Evolutionary conservation across 2,329 filamentous ascomycete genomes (phyloP), one percentile per base, ranked within the genome.

Genomic region (Ophiostoma angusticollis): DNA sequence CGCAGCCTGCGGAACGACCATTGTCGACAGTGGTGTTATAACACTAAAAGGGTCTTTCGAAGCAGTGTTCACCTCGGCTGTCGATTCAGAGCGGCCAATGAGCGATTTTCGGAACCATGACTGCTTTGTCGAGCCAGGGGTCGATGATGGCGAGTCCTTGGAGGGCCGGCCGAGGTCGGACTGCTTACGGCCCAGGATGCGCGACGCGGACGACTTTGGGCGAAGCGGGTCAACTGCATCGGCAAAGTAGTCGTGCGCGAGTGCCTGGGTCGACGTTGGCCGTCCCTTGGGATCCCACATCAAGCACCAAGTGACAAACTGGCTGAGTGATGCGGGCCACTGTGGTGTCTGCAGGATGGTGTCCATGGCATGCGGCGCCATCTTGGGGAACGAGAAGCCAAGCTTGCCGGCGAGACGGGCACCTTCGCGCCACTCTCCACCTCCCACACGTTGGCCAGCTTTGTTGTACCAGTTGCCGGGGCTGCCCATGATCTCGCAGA

Each of bases 401-500:
- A 98, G 73, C 68, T 96, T 96, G 50, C 91, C 85, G 41, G 91
- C 91, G 43, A 98, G 68, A 45, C 85, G 75, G 32, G 86, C 86
- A 41, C 91, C 91, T 42, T 98, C 91, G 53, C 86, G 85, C 91
- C 91, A 98, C 50, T 98, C 91, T 53, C 91, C 91, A 54, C 91
- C 91, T 40, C 91, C 91, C 21, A 98, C 84, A 48, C 80, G 82
- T 19, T 70, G 68, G 18, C 87, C 87, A 5, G 83, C 70, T 61
- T 95, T 95, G 67, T 84, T 94, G 58, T 93, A 91, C 91, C 91
- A 98, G 62, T 89, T 89, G 31, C 91, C 91, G 3, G 91, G 91
- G 63, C 89, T 96, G 35, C 91, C 91, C 91, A 98, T 98, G 42
- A 98, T 94, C 58, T 98, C 91, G 56, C 91, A 98, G 0, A 98